phyloP scores from a whole-genome alignment of 805 yeast species.

The Clavispora fructus region DNA sequence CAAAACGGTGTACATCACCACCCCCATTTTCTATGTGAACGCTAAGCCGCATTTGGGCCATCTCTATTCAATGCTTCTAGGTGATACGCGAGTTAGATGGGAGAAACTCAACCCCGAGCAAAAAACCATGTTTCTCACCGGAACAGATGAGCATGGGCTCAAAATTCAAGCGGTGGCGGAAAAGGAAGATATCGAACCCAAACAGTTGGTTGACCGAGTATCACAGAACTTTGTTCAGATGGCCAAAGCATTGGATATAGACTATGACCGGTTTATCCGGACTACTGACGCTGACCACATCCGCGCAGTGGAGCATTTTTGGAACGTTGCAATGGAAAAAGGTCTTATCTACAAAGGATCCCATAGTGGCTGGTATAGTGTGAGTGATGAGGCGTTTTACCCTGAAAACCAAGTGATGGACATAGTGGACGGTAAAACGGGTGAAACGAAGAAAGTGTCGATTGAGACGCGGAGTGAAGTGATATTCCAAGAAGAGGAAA shows the following conservation, averaged over 20 bases:
- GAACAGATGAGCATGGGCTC: slow-evolving; percentile 95
- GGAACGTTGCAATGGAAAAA: slow-evolving; percentile 55
- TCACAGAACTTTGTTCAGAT: slow-evolving; percentile 59
- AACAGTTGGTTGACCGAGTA: slow-evolving; percentile 66
- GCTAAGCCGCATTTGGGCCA: slow-evolving; percentile 95
- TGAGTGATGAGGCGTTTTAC: slow-evolving; percentile 91
- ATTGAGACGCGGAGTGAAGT: slow-evolving; percentile 78
- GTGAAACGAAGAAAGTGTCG: slow-evolving; percentile 35
- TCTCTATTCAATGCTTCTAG: slow-evolving; percentile 76
- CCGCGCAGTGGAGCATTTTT: slow-evolving; percentile 57
- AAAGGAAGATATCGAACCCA: slow-evolving; percentile 43
- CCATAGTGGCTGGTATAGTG: slow-evolving; percentile 92
- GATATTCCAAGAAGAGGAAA: slow-evolving; percentile 67
- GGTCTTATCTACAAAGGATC: slow-evolving; percentile 76
- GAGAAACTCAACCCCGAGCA: slow-evolving; percentile 33
- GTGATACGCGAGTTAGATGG: slow-evolving; percentile 81
- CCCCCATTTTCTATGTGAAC: slow-evolving; percentile 95
- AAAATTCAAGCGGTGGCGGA: slow-evolving; percentile 87
- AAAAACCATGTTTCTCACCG: slow-evolving; percentile 63
- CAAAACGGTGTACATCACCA: slow-evolving; percentile 53
- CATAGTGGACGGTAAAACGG: slow-evolving; percentile 18
- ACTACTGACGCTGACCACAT: slow-evolving; percentile 85
- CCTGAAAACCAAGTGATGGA: slow-evolving; percentile 70
- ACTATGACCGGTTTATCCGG: slow-evolving; percentile 74
- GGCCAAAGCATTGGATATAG: slow-evolving; percentile 53